Base-by-base conservation (phyloP, 192 early-diverging fungal species). In the Martensiomyces pterosporus region DNA sequence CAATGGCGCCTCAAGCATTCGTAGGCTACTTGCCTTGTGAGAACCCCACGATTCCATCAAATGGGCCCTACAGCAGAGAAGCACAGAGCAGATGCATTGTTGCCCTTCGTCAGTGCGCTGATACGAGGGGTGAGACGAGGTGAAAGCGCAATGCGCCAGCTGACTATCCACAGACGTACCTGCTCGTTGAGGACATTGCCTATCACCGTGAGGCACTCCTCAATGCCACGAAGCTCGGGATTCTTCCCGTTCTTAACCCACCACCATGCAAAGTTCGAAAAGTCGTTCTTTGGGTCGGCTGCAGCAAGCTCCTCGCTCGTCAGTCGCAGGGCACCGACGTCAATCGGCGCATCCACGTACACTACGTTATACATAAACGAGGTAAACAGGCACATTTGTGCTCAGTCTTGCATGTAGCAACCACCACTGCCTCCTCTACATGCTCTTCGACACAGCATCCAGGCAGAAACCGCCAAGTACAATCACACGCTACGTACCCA, bases 251-350 rank as follows among this genome's bases (percentile, higher is more conserved):
- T 52, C 36, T 64, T 52, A 29, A 52, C 46, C 68, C 70, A 74
- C 69, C 69, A 73, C 69, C 69, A 73, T 13, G 48, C 53, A 34
- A 65, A 44, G 43, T 73, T 73, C 13, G 41, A 54, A 34, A 73
- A 73, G 9, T 61, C 69, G 39, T 16, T 43, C 26, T 39, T 27
- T 5, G 19, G 14, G 19, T 38, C 32, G 25, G 39, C n/a, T 1
- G 52, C 51, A 3, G 21, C 35, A 2, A 57, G 41, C 26, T 59
- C 64, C 13, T 52, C 39, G 1, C 52, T 34, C 2, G 65, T 60
- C 41, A 53, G 24, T 10, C 55, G 69, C 52, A 73, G 39, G 22
- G 23, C 55, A 37, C 62, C 63, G 19, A 73, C 49, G 29, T 73
- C 63, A 7, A 73, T 46, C 7, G 63, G 69, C 3, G 43, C 69